A percentile compares a stretch with the other conserved stretches of the same genome.
Evolutionary conservation across 2,329 filamentous ascomycete genomes (phyloP).

Genomic region (Neoascochyta sp.): DNA sequence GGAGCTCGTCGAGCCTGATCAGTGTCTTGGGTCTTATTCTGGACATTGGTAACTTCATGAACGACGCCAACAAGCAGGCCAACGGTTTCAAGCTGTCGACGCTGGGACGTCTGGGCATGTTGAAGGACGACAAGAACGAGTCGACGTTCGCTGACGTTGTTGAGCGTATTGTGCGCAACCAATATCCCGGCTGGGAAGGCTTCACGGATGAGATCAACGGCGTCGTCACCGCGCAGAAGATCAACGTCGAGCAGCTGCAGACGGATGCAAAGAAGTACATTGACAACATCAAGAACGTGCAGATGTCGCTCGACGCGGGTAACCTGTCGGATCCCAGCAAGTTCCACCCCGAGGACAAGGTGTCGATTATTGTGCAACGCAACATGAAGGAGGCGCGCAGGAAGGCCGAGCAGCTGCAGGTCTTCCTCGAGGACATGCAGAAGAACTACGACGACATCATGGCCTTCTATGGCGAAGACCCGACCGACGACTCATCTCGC

Average conservation of each 20-base stretch:
- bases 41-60: slow-evolving; percentile 99
- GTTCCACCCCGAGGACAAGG: slow-evolving; percentile 95
- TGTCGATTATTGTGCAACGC: slow-evolving; percentile 84
- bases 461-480: slow-evolving; percentile 93
- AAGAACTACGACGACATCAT: slow-evolving; percentile 92
- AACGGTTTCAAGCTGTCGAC: slow-evolving; percentile 97
- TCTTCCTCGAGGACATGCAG: slow-evolving; percentile 91
- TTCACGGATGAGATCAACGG: slow-evolving; percentile 81
- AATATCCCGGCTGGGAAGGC: slow-evolving; percentile 92
- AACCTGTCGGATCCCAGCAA: slow-evolving; percentile 95
- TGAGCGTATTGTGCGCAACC: slow-evolving; percentile 91
- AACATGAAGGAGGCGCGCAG: slow-evolving; percentile 94
- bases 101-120: slow-evolving; percentile 87
- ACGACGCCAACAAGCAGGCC: slow-evolving; percentile 97
- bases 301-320: slow-evolving; percentile 84
- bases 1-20: slow-evolving; percentile 90
- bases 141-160: slow-evolving; percentile 93
- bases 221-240: slow-evolving; percentile 76
- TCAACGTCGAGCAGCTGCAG: slow-evolving; percentile 91
- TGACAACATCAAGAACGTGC: slow-evolving; percentile 89
- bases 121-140: slow-evolving; percentile 99
- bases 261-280: slow-evolving; percentile 88
- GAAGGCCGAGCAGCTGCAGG: slow-evolving; percentile 91
- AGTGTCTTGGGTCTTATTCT: slow-evolving; percentile 93
- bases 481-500: slow-evolving; percentile 83